Evolutionary conservation across 2,329 filamentous ascomycete species (phyloP), one percentile per base, ranked within the genome.

Genomic region (Stachybotrys echinatus): DNA sequence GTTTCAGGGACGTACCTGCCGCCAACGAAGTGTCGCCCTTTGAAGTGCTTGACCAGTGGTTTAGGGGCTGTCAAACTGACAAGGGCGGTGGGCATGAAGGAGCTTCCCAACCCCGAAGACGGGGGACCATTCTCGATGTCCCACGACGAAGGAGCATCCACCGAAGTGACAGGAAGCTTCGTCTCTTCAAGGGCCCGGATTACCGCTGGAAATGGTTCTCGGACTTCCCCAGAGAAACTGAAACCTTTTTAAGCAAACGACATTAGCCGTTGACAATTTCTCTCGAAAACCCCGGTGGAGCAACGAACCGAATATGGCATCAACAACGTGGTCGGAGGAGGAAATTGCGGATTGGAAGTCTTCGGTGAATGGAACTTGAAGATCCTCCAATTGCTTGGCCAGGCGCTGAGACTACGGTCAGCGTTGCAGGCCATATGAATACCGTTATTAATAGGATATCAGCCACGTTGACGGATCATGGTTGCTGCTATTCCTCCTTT

Each of bases 111-210:
- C 0, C 90, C 92, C 2, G 84, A 81, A 48, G 76, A 72, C 12
- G 92, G 91, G 8, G 92, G 92, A 0, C 94, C 94, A 12, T 76
- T 74, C 62, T 96, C 89, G 50, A 99, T 95, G 66, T 94, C 84
- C 94, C 94, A 99, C 2, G 89, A 94, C 27, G 89, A 95, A 1
- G 94, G 94, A 6, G 89, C 91, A 70, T 99, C 94, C 20, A 99
- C 89, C 3, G 90, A 88, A 3, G 94, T 85, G 0, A 97, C 87
- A 0, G 91, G 88, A 7, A 94, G 62, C 22, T 78, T 78, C 5
- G 88, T 87, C 40, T 84, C 77, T 58, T 90, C 82, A 37, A 99
- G 76, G 7, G 87, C 84, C 53, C 80, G 74, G 58, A 99, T 95
- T 14, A 96, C 87, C 0, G 77, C 77, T 1, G 86, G 85, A 63